A percentile compares a stretch with the other conserved stretches of the same genome.
Conservation (phyloP, 306 rosid genomes). For the Ormosia semicastrata region DNA sequence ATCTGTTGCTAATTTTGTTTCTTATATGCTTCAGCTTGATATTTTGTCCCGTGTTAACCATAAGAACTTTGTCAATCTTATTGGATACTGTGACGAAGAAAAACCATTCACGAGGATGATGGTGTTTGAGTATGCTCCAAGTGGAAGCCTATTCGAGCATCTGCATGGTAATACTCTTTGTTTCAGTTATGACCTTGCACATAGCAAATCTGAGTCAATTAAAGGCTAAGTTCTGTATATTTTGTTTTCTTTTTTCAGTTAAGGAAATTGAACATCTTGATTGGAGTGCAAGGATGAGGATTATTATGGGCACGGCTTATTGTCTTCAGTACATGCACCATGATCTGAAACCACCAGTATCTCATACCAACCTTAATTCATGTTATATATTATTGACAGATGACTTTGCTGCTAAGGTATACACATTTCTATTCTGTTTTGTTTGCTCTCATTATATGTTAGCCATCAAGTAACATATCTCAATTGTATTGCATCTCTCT, state of each 20-base stretch:
- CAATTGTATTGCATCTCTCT: not conserved
- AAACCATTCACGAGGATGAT: conserved; percentile 89
- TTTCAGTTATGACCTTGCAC: not conserved
- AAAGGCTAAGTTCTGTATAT: not conserved
- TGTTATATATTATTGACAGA: conserved; percentile 69
- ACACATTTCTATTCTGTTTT: not conserved
- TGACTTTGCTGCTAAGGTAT: conserved; percentile 95
- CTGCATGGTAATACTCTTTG: conserved; percentile 68
- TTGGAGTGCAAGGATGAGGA: conserved; percentile 83
- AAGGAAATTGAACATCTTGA: conserved; percentile 85
- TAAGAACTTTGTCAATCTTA: conserved; percentile 87
- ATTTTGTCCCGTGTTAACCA: conserved; percentile 83
- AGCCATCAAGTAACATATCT: conserved; percentile 8
- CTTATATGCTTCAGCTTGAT: conserved; percentile 58
- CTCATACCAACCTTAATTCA: conserved; percentile 65
- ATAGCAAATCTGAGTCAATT: not conserved
- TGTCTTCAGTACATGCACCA: conserved; percentile 97
- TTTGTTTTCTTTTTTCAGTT: conserved; percentile 41
- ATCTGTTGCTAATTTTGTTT: conserved; percentile 16
- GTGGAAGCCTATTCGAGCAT: conserved; percentile 81
- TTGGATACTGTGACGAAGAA: conserved; percentile 94
- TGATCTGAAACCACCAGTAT: conserved; percentile 83
- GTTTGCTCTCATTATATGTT: not conserved
- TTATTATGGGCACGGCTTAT: conserved; percentile 83
- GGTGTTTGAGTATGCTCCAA: conserved; percentile 99